These are phyloP conservation scores for Murraya paniculata DNA, from an alignment of 345 rosid genomes.

Conservation along the genomic window DNA sequence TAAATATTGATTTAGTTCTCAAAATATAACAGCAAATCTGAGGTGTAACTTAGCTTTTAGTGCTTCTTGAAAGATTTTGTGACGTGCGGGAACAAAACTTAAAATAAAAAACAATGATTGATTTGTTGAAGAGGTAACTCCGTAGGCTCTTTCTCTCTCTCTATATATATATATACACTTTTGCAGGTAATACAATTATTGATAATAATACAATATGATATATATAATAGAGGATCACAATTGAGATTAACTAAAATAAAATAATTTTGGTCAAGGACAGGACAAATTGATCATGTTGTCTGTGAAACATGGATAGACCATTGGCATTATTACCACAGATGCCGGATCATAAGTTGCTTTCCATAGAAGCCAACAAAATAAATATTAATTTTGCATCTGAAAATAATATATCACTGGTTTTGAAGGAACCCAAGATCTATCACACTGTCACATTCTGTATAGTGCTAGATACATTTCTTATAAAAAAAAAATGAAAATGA, in stretches of 20 bases:
- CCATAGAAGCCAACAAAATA: background rate
- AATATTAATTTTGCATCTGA: background rate
- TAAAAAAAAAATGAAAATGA: too few species aligned
- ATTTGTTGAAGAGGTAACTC: background rate
- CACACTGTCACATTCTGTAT: too few species aligned
- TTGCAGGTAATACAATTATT: too few species aligned
- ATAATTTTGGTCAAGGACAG: background rate
- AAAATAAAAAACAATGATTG: background rate
- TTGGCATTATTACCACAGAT: background rate
- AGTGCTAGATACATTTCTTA: too few species aligned
- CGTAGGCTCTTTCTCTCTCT: too few species aligned
- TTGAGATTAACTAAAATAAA: too few species aligned
- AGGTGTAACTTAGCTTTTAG: background rate
- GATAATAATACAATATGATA: too few species aligned
- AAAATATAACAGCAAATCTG: background rate
- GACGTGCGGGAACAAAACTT: background rate
- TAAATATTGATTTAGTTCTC: background rate
- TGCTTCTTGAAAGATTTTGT: background rate
- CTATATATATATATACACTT: too few species aligned
- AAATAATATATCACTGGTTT: too few species aligned
- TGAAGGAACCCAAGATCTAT: too few species aligned
- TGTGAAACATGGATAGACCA: background rate
- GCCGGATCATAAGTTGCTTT: slow-evolving; percentile 1
- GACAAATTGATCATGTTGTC: slow-evolving; percentile 2
- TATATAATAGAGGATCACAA: too few species aligned